phyloP scores from a whole-genome alignment of 257 asterid species.

The Orobanche coerulescens region DNA sequence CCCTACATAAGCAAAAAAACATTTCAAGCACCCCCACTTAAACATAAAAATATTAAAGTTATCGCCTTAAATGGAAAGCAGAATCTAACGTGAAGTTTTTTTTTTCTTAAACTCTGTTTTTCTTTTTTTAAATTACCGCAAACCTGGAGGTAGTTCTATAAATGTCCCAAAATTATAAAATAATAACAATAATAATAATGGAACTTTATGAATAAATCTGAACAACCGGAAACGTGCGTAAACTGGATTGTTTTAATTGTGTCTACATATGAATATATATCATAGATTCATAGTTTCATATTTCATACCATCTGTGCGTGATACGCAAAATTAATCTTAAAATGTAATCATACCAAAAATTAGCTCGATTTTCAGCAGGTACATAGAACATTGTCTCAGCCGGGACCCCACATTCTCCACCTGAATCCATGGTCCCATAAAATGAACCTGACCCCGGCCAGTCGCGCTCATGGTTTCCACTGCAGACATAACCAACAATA shows the following conservation, averaged over 20 bases:
- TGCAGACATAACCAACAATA: conserved; percentile 26
- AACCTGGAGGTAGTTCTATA: no score
- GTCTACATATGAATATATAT: no score
- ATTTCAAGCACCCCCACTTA: no score
- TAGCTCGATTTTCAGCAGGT: conserved; percentile 90
- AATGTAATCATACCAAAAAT: conserved; percentile 56
- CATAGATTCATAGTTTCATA: no score
- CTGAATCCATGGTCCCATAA: conserved; percentile 65
- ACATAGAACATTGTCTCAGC: conserved; percentile 75
- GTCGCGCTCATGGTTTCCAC: conserved; percentile 97
- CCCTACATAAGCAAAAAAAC: no score
- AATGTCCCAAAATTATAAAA: no score
- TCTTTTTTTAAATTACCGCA: no score
- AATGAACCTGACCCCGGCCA: conserved; percentile 93
- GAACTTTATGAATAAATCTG: neutral
- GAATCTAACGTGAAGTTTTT: no score
- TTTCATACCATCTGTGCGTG: neutral
- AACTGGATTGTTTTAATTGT: no score
- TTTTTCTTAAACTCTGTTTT: no score
- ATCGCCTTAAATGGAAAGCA: no score
- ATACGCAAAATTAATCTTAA: neutral
- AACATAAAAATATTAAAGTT: no score
- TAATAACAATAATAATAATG: neutral
- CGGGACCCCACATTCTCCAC: conserved; percentile 93
- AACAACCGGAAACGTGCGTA: neutral